Evolutionary conservation across 257 asterid species (phyloP).

Genomic region (Salvia rosmarinus): DNA sequence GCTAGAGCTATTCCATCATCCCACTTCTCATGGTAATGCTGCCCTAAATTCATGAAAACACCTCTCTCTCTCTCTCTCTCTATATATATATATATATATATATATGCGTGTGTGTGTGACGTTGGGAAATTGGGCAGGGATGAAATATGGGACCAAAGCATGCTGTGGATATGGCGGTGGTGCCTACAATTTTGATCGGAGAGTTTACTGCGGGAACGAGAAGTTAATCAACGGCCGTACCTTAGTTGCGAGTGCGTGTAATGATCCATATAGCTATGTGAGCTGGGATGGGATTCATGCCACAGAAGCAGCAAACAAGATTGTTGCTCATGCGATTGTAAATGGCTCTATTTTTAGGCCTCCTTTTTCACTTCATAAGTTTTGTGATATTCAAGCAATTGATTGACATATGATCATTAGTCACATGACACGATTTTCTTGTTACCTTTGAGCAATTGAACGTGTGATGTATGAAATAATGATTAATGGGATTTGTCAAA

Average conservation of each 20-base stretch:
- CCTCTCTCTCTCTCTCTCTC: not conserved
- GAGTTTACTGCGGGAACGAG: constrained; percentile 55
- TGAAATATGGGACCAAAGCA: constrained; percentile 68
- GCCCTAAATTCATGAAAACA: not conserved
- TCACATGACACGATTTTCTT: not conserved
- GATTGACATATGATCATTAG: constrained; percentile 19
- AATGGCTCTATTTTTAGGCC: constrained; percentile 45
- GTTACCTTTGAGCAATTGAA: not conserved
- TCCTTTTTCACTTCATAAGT: constrained; percentile 40
- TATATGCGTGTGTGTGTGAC: too few species aligned
- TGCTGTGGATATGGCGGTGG: constrained; percentile 88
- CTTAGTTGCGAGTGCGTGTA: constrained; percentile 54
- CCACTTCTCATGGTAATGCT: constrained; percentile 63
- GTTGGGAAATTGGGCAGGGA: constrained; percentile 44
- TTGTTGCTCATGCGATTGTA: constrained; percentile 46
- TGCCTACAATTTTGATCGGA: constrained; percentile 54
- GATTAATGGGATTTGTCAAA: not conserved
- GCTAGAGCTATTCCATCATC: constrained; percentile 71
- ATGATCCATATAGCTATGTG: constrained; percentile 66
- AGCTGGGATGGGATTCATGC: constrained; percentile 87
- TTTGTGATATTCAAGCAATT: constrained; percentile 34
- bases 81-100: too few species aligned
- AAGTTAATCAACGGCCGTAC: constrained; percentile 49
- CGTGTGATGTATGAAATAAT: not conserved
- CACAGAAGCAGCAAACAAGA: constrained; percentile 82